Evolutionary conservation across 2,329 filamentous ascomycete genomes (phyloP).

Genomic region (Beauveria varroae): DNA sequence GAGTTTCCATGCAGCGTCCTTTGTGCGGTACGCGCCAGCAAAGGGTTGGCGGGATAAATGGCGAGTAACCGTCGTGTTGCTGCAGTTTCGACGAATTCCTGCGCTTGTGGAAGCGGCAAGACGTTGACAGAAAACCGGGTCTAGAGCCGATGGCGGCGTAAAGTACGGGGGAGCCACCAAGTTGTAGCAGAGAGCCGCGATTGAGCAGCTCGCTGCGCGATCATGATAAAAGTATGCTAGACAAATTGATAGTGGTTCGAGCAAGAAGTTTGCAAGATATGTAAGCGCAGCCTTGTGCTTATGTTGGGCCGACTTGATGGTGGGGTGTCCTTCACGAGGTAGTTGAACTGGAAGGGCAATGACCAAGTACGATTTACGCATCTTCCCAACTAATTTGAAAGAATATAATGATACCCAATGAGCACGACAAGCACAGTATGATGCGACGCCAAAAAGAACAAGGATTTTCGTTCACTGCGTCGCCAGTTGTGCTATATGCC

Average conservation of each 20-base stretch:
- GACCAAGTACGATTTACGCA: neutral
- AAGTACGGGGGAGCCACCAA: neutral
- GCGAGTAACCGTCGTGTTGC: neutral
- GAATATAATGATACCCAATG: neutral
- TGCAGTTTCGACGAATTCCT: neutral
- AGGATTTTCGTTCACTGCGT: neutral
- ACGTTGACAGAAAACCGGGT: slow-evolving; percentile 8
- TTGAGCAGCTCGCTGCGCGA: neutral
- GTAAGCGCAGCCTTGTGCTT: neutral
- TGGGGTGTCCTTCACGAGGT: neutral
- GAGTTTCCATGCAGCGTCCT: neutral
- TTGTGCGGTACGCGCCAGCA: too few species aligned
- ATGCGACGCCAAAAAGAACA: too few species aligned
- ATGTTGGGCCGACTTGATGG: neutral
- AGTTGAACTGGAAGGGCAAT: neutral
- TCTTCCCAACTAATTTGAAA: neutral
- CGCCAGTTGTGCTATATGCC: neutral
- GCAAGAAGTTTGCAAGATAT: too few species aligned
- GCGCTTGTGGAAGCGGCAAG: neutral
- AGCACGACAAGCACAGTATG: neutral
- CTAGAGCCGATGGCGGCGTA: slow-evolving; percentile 8
- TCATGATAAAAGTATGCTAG: neutral
- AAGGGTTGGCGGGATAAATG: neutral
- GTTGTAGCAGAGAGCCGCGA: neutral
- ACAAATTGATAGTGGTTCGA: neutral